These are phyloP conservation scores for Rhynchosporium agropyri DNA, from an alignment of 2,329 filamentous ascomycete species.

Conservation along the genomic window DNA sequence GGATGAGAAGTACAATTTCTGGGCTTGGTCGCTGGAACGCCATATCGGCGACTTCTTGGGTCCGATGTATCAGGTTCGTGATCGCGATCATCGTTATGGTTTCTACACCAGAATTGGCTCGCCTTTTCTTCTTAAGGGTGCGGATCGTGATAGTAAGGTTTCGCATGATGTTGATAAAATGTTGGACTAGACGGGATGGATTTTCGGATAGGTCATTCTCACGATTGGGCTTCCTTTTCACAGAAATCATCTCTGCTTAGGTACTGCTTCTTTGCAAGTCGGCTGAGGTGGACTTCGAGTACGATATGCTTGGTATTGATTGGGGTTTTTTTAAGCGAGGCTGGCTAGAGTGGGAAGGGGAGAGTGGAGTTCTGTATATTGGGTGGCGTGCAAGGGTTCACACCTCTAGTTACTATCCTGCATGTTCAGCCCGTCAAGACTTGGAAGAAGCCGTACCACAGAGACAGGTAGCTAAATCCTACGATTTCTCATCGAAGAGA, in stretches of 20 bases:
- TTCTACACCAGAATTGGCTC: constrained; percentile 1
- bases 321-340: background rate
- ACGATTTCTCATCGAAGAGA: background rate
- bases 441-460: background rate
- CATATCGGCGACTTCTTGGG: constrained; percentile 13
- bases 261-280: background rate
- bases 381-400: background rate
- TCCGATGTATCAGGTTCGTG: background rate
- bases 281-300: background rate
- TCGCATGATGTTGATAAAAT: background rate
- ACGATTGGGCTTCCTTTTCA: background rate
- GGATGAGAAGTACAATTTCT: background rate
- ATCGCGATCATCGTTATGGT: background rate
- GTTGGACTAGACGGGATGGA: background rate
- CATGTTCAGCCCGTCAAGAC: background rate
- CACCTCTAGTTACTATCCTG: background rate
- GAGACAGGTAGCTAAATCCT: background rate
- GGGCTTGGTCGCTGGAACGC: constrained; percentile 7
- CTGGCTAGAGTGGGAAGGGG: background rate
- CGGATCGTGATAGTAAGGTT: background rate
- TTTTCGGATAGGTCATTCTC: background rate
- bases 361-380: background rate
- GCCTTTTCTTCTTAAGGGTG: constrained; percentile 4
- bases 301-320: background rate
- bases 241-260: too few species aligned